phyloP scores from a whole-genome alignment of 805 yeast species.

The Starmerella sirachaensis region DNA sequence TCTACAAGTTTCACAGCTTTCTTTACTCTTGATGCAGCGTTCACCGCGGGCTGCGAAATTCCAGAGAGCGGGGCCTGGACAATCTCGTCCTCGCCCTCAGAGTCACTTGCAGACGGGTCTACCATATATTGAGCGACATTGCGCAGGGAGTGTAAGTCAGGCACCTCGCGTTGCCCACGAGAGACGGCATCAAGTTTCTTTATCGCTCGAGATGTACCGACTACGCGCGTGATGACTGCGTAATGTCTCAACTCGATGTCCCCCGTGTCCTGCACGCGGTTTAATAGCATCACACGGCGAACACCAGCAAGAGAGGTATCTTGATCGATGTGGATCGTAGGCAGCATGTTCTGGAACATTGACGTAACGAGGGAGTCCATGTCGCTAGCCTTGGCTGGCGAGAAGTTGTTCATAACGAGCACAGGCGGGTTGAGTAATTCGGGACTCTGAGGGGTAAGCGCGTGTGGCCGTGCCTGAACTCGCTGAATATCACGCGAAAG shows the following conservation, averaged over 20 bases:
- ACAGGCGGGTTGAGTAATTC: constrained; percentile 68
- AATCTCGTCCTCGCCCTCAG: constrained; percentile 88
- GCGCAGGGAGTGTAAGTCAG: constrained; percentile 50
- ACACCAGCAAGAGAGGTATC: constrained; percentile 60
- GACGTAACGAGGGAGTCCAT: constrained; percentile 77
- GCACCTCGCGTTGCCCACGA: constrained; percentile 50
- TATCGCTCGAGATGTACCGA: constrained; percentile 54
- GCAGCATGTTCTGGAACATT: constrained; percentile 89
- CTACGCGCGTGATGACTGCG: constrained; percentile 72
- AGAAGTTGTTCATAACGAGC: constrained; percentile 84
- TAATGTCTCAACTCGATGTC: constrained; percentile 80
- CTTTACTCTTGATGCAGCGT: constrained; percentile 34
- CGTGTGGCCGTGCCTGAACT: constrained; percentile 65
- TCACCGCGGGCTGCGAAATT: constrained; percentile 14
- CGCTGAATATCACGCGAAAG: constrained; percentile 67
- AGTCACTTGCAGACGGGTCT: constrained; percentile 75
- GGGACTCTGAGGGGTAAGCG: constrained; percentile 38
- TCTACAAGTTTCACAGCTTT: constrained; percentile 87
- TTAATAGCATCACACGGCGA: constrained; percentile 72
- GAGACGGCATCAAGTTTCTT: constrained; percentile 57
- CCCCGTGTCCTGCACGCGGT: constrained; percentile 58
- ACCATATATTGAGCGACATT: constrained; percentile 81
- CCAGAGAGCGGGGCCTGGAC: constrained; percentile 35
- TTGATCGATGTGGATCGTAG: constrained; percentile 75
- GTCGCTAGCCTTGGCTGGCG: constrained; percentile 46